Evolutionary conservation across 2,329 filamentous ascomycete species (phyloP), one percentile per base, ranked within the genome.

Genomic region (Colletotrichum sp.): DNA sequence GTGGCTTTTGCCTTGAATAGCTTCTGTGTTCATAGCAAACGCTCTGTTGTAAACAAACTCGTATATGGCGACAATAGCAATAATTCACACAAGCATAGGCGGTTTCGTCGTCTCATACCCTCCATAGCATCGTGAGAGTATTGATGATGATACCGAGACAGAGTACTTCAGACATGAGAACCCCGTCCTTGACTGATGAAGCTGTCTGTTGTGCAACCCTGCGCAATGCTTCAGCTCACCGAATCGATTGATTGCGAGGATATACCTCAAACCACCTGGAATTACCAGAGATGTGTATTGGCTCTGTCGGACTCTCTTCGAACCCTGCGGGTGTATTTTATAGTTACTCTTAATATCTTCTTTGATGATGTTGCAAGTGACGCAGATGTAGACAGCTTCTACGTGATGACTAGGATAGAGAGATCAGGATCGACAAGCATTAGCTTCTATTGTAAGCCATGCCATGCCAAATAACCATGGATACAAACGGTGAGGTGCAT

Each of bases 11-110:
- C 28, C 28, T 30, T 30, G 28, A 30, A 30, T 30, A 38, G 38
- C 38, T n/a, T n/a, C n/a, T n/a, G n/a, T n/a, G n/a, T n/a, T 21
- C 18, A 21, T 0, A 12, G 0, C 9, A 12, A 0, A 10, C 0
- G 43, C 10, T 5, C 10, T 48, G 9, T 21, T 21, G n/a, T 48
- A 0, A 48, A 21, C 6, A 13, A n/a, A 21, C 10, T 48, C 9
- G 18, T 48, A 0, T 10, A 6, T 21, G 18, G 0, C 43, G n/a
- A 21, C 5, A 21, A 21, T 1, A 0, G 0, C 0, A 21, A 48
- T 21, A 0, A 48, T 21, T 13, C 10, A 12, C 10, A 13, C 3
- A 4, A 0, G 0, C n/a, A 48, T 21, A 4, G 43, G n/a, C n/a
- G 10, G 6, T n/a, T 21, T 4, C 6, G 10, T 3, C 6, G n/a